Evolutionary conservation across 768 basidiomycete genomes (phyloP), one percentile per base, ranked within the genome.

Genomic region (Rhodocollybia butyracea): DNA sequence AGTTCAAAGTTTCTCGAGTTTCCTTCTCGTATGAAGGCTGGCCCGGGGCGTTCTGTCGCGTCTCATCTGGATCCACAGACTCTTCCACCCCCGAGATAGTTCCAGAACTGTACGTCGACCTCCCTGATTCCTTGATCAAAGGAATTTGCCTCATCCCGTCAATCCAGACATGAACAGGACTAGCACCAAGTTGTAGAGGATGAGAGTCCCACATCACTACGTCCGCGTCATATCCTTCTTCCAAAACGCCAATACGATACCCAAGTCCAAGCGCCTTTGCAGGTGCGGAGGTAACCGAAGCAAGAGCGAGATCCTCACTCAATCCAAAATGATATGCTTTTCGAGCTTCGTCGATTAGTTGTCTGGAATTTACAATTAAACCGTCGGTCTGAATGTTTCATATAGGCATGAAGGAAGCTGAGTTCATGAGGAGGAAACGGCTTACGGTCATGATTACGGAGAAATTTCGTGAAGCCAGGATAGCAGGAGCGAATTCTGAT

Each of bases 101-200:
- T 5, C 76, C 77, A 17, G 75, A 67, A 22, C 76, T 72, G 54
- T 80, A 72, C 17, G 63, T 61, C n/a, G 68, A 64, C 58, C 73
- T 67, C 3, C 64, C 66, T 1, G 68, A 65, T 56, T 76, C 72
- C 4, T 70, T 61, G 17, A 77, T 76, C n/a, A 72, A 67, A 45
- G 75, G 74, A 48, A 89, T 76, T 62, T 95, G 92, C 3, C 83
- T 65, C 55, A 92, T 84, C 2, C 93, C 93, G 66, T 97, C 94
- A 60, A 95, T 89, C 76, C 86, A 95, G 26, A 90, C 83, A 55
- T 85, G 83, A 12, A 73, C 65, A 0, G 91, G 91, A 0, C 88
- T 90, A 2, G 91, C 85, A 52, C 86, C 89, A 21, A 90, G 71
- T 27, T 77, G 76, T 27, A 93, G 75, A 1, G 91, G 91, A 68